phyloP scores from a whole-genome alignment of 768 basidiomycete species.

The Leccinum broughii region DNA sequence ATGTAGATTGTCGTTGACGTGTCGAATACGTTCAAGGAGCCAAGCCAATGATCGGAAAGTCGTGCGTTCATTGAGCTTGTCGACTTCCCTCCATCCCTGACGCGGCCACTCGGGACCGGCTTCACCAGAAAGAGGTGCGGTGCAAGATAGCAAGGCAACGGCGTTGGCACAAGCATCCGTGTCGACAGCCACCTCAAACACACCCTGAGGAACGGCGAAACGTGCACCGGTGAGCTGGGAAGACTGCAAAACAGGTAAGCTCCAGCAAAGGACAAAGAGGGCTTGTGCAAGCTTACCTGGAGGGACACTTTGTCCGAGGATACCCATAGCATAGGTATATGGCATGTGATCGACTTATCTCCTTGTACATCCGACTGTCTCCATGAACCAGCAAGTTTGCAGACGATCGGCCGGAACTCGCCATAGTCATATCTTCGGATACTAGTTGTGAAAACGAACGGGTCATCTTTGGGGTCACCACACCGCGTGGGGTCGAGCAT shows the following conservation, averaged over 20 bases:
- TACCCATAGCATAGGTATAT: conserved; percentile 69
- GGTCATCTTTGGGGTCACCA: conserved; percentile 73
- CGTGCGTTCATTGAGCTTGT: conserved; percentile 81
- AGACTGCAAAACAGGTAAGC: conserved; percentile 41
- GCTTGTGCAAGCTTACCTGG: conserved; percentile 43
- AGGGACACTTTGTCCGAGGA: conserved; percentile 47
- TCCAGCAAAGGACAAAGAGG: background rate
- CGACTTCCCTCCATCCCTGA: conserved; percentile 74
- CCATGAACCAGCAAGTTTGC: conserved; percentile 75
- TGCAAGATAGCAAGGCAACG: conserved; percentile 75
- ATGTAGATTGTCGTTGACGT: conserved; percentile 63
- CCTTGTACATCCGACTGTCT: conserved; percentile 60
- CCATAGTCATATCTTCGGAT: conserved; percentile 80
- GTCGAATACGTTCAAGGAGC: conserved; percentile 81
- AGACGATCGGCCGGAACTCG: conserved; percentile 75
- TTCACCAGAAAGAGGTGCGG: conserved; percentile 66
- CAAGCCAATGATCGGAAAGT: conserved; percentile 83
- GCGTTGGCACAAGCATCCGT: conserved; percentile 72
- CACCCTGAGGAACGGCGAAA: conserved; percentile 62
- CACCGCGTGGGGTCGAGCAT: conserved; percentile 85
- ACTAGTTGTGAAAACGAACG: conserved; percentile 81
- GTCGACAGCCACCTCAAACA: conserved; percentile 50
- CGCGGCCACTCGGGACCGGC: conserved; percentile 80
- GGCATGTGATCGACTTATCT: conserved; percentile 51
- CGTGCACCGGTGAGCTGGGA: conserved; percentile 53